Evolutionary conservation across 139 green algal genomes (phyloP).

Genomic region (Chlamydomonas sp.): DNA sequence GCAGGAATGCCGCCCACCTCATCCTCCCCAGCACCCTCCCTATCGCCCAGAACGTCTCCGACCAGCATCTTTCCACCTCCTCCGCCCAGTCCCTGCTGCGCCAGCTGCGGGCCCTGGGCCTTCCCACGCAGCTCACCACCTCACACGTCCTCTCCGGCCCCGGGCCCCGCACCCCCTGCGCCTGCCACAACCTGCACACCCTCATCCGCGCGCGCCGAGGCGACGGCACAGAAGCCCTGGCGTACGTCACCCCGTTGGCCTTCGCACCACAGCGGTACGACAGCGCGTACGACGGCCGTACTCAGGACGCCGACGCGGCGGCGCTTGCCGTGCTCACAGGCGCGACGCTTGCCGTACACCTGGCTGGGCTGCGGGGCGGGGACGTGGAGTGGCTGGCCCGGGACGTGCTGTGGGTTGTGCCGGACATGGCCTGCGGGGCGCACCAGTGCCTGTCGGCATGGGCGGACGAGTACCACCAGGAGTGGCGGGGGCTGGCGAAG

Average conservation of each 20-base stretch:
- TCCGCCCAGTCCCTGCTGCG: neutral
- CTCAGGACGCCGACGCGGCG: constrained; percentile 15
- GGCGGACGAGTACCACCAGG: constrained; percentile 54
- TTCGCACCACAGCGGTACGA: constrained; percentile 11
- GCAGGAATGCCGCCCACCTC: too few species aligned
- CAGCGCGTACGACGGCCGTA: neutral
- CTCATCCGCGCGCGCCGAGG: constrained; percentile 54
- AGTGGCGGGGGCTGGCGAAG: neutral
- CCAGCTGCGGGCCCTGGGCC: neutral
- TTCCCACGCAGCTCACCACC: neutral
- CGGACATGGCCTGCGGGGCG: constrained; percentile 61
- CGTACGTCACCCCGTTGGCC: constrained; percentile 67
- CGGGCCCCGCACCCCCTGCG: neutral
- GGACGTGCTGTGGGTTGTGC: constrained; percentile 77
- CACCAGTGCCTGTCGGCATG: constrained; percentile 56
- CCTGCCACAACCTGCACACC: constrained; percentile 59
- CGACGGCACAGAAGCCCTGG: constrained; percentile 73
- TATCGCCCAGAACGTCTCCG: too few species aligned
- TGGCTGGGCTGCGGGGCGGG: constrained; percentile 19
- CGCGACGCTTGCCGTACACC: constrained; percentile 52
- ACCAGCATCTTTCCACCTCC: too few species aligned
- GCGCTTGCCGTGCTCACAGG: constrained; percentile 13
- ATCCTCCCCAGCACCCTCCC: too few species aligned
- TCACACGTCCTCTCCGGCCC: neutral
- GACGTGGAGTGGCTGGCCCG: constrained; percentile 72